Evolutionary conservation across 495 filamentous ascomycete genomes (phyloP), one percentile per base, ranked within the genome.

Genomic region (Penicillium alfredii): DNA sequence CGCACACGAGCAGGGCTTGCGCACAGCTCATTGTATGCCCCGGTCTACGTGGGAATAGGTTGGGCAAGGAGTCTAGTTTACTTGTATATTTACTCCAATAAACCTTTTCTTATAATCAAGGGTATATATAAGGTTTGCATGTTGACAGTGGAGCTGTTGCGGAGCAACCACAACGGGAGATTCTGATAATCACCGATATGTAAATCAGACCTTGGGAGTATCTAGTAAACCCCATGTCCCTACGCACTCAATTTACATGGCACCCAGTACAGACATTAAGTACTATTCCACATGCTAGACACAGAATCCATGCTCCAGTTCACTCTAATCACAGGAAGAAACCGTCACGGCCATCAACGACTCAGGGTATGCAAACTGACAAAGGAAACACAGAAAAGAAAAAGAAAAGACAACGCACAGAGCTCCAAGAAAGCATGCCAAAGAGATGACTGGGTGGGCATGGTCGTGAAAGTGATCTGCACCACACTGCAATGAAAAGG

Each of bases 121-220:
- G n/a, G n/a, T n/a, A n/a, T n/a, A n/a, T n/a, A n/a, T n/a, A n/a
- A n/a, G n/a, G n/a, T n/a, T n/a, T n/a, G n/a, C n/a, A n/a, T n/a
- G n/a, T n/a, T n/a, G n/a, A n/a, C n/a, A n/a, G 31, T 40, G 42
- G 42, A 40, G 31, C 28, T 30, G 30, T 35, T 40, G 36, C 36
- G 37, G 31, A 28, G 36, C 41, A 38, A 38, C 40, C 15, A 14
- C 24, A 19, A 6, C 8, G 24, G 24, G 33, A 23, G 34, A 25
- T 19, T 23, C 22, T 24, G 32, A 21, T 34, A 11, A n/a, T 15
- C 33, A 18, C 13, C 5, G 26, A n/a, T n/a, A n/a, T n/a, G n/a
- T n/a, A n/a, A n/a, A n/a, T n/a, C n/a, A n/a, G n/a, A n/a, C n/a
- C n/a, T n/a, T n/a, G n/a, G n/a, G n/a, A n/a, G n/a, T n/a, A n/a